phyloP scores from a whole-genome alignment of 1,284 basidiomycete genomes.

The Sporisorium sorghi region DNA sequence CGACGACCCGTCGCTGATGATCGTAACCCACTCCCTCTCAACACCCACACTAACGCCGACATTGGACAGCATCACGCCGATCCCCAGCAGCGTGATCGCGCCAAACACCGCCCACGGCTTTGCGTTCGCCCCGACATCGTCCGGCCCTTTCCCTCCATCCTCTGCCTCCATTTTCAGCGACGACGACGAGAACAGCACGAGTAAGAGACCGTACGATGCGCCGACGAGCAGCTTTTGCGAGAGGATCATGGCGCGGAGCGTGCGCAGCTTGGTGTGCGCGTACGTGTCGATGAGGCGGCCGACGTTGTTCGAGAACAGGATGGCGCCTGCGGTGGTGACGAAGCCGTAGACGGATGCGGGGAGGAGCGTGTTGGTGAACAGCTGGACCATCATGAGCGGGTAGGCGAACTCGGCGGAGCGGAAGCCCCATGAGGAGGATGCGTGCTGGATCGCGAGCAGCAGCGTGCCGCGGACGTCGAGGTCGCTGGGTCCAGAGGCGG shows the following conservation, averaged over 20 bases:
- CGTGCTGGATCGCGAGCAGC: constrained; percentile 54
- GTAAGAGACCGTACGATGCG: constrained; percentile 70
- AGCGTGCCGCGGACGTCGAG: constrained; percentile 40
- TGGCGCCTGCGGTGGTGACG: constrained; percentile 70
- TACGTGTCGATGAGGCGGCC: constrained; percentile 72
- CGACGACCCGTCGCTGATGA: constrained; percentile 68
- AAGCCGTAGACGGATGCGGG: constrained; percentile 74
- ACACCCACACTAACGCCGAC: constrained; percentile 73
- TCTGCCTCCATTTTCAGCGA: constrained; percentile 43
- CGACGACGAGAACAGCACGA: constrained; percentile 63
- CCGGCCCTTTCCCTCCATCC: constrained; percentile 46
- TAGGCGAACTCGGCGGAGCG: constrained; percentile 72
- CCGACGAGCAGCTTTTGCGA: constrained; percentile 72
- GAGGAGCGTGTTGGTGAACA: constrained; percentile 73
- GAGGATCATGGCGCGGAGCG: constrained; percentile 72
- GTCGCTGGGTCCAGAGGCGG: constrained; percentile 28
- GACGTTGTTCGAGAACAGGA: constrained; percentile 71
- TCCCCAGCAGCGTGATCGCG: constrained; percentile 71
- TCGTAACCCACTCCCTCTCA: constrained; percentile 75
- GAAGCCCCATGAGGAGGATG: constrained; percentile 71
- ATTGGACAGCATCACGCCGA: constrained; percentile 69
- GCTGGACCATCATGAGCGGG: constrained; percentile 72
- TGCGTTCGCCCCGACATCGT: constrained; percentile 17
- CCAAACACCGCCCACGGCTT: constrained; percentile 69
- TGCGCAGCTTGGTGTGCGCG: constrained; percentile 67